Conservation (phyloP, 371 early-diverging fungal genomes). For the Mucor saturninus region DNA sequence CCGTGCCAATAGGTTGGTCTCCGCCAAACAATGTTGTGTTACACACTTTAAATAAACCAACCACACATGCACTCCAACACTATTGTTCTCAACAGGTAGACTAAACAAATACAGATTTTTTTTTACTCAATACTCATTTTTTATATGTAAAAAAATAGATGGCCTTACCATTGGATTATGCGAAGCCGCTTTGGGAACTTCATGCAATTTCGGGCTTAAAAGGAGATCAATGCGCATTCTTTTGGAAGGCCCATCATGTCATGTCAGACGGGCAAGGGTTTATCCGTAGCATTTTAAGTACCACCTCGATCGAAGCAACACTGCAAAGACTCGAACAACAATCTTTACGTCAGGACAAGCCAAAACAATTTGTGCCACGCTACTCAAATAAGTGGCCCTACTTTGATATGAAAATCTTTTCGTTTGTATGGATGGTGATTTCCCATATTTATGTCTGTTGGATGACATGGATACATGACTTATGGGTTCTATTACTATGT, state of each 20-base stretch:
- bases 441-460: neutral
- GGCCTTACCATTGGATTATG: conserved; percentile 33
- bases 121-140: neutral
- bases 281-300: conserved; percentile 28
- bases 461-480: conserved; percentile 17
- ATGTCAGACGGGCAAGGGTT: conserved; percentile 41
- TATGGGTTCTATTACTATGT: conserved; percentile 11
- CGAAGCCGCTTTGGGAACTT: conserved; percentile 41
- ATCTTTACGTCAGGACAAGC: conserved; percentile 13
- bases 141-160: conserved; percentile 6
- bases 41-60: conserved; percentile 31
- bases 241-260: conserved; percentile 47
- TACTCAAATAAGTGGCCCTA: neutral
- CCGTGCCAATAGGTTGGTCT: conserved; percentile 19
- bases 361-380: neutral
- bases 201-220: conserved; percentile 40
- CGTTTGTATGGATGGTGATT: neutral
- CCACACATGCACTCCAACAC: conserved; percentile 23
- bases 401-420: neutral
- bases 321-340: conserved; percentile 16
- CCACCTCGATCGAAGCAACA: conserved; percentile 23
- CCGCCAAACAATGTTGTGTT: conserved; percentile 24
- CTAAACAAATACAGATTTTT: neutral
- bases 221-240: conserved; percentile 33
- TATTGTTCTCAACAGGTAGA: conserved; percentile 31